phyloP scores from a whole-genome alignment of 2,329 filamentous ascomycete genomes.

The Ophiostoma australiae region DNA sequence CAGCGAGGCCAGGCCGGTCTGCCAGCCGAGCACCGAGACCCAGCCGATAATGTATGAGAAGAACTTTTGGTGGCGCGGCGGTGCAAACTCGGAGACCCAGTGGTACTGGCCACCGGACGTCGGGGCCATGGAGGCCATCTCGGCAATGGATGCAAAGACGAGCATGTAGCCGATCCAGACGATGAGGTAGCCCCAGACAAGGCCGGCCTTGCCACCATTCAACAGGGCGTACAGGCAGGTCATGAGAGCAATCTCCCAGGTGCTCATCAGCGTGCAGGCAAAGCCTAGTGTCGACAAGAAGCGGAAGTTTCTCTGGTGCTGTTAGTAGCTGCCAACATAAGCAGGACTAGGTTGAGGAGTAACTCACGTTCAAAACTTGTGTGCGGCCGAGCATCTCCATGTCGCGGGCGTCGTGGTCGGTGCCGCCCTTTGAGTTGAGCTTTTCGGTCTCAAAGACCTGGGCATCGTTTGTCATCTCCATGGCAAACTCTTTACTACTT shows the following conservation, averaged over 20 bases:
- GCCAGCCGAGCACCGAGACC: conserved; percentile 49
- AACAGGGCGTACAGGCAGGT: conserved; percentile 37
- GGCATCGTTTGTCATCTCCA: conserved; percentile 22
- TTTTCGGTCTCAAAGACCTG: conserved; percentile 28
- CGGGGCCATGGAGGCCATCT: conserved; percentile 45
- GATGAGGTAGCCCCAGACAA: conserved; percentile 49
- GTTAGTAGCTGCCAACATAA: conserved; percentile 11
- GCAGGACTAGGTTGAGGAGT: neutral
- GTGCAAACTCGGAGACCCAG: conserved; percentile 53
- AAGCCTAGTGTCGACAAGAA: conserved; percentile 49
- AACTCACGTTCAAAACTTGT: conserved; percentile 28
- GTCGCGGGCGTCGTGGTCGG: conserved; percentile 33
- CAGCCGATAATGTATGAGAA: conserved; percentile 52
- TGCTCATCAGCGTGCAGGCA: conserved; percentile 48
- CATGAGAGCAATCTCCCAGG: conserved; percentile 49
- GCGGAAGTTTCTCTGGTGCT: conserved; percentile 43
- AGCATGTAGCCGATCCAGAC: conserved; percentile 45
- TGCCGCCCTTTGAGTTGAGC: conserved; percentile 29
- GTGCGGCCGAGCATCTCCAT: conserved; percentile 32
- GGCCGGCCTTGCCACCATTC: conserved; percentile 51
- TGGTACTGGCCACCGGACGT: conserved; percentile 56
- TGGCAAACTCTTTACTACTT: conserved; percentile 24
- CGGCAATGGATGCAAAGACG: conserved; percentile 40
- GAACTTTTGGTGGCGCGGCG: conserved; percentile 45
- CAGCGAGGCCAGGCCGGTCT: conserved; percentile 37